These are phyloP conservation scores for Mycena sanguinolenta DNA, from an alignment of 768 basidiomycete genomes.

Conservation along the genomic window DNA sequence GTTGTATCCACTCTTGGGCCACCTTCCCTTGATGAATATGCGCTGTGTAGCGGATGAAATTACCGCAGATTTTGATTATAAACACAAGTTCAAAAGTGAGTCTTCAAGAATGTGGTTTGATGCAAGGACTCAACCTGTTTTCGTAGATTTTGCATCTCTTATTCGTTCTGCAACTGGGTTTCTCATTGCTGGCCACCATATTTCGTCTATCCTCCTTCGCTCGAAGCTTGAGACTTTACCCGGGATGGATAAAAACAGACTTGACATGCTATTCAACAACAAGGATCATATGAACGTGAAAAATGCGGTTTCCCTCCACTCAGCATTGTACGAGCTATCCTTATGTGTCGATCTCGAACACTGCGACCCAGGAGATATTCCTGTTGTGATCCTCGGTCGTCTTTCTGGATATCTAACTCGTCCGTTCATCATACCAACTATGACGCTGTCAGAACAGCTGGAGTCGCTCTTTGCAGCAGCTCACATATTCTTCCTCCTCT, in stretches of 20 bases:
- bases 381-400: not conserved
- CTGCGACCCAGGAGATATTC: not conserved
- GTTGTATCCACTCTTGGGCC: no score
- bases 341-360: not conserved
- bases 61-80: no score
- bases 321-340: not conserved
- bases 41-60: no score
- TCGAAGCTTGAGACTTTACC: no score
- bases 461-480: not conserved
- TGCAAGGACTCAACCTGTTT: no score
- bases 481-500: not conserved
- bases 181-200: no score
- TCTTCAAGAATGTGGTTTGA: no score
- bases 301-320: not conserved
- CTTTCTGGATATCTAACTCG: not conserved
- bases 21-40: no score
- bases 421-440: not conserved
- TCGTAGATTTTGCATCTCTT: no score
- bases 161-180: no score
- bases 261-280: not conserved
- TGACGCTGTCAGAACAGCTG: not conserved
- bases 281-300: conserved; percentile 2
- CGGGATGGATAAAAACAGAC: not conserved
- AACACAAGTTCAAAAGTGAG: no score
- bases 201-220: no score